Evolutionary conservation across 106 monocot species (phyloP), one percentile per base, ranked within the genome.

Genomic region (Vanilla planifolia): DNA sequence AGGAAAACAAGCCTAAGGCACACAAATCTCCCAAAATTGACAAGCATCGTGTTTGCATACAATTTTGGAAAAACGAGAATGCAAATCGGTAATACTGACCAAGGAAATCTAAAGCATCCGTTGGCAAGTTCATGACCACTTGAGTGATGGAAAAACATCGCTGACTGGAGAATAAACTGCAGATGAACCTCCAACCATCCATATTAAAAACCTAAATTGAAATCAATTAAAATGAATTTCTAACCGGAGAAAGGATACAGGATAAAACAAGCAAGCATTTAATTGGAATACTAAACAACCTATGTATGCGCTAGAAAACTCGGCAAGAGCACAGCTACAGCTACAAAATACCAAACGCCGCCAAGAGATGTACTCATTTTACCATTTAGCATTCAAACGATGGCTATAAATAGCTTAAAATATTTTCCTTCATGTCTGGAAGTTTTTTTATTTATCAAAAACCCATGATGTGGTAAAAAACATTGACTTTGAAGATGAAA

Each of bases 121-220:
- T 84, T 34, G 96, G 96, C 65, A 96, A 77, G 71, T 96, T 91
- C 96, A 96, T 91, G 34, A 96, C 91, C 8, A 91, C 84, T 79
- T 96, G 87, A 17, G 87, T 91, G 39, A 88, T 43, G 55, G 57
- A 42, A 60, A 60, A 61, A 37, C 41, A 44, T 16, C 55, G 52
- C 46, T 56, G 71, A 13, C 42, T 69, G 14, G 84, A 22, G 62
- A 87, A 82, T 60, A 96, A 60, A 39, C 74, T 59, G 17, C 33
- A 48, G 55, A 96, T 79, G 61, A 96, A 96, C 61, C 96, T 87
- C 65, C 96, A 87, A 13, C 84, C 96, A 21, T 96, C 96, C 96
- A 96, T 96, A 62, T 96, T 96, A 58, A 75, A 91, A 68, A 85
- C 87, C 94, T 95, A 72, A 34, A 35, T n/a, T 53, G 48, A 35